phyloP scores from a whole-genome alignment of 176 grass and related monocot species.

The Lolium multiflorum region DNA sequence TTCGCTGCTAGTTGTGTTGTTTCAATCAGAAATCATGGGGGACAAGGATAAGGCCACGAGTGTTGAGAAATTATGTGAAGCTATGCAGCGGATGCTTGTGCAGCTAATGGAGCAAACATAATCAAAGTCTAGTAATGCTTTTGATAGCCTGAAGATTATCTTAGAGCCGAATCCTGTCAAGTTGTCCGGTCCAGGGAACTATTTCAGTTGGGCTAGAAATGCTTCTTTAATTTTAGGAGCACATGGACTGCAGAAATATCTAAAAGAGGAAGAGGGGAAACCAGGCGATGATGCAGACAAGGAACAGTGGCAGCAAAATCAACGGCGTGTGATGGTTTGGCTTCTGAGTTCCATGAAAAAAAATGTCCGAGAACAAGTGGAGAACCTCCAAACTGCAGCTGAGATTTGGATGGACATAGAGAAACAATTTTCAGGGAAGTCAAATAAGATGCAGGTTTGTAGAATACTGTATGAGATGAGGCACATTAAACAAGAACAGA shows the following conservation, averaged over 20 bases:
- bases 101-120: too few species aligned
- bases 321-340: not conserved
- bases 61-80: too few species aligned
- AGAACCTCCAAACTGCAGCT: not conserved
- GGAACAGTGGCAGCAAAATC: not conserved
- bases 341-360: not conserved
- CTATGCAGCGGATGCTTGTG: too few species aligned
- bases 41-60: too few species aligned
- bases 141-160: too few species aligned
- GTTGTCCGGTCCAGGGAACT: not conserved
- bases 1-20: too few species aligned
- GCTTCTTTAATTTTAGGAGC: not conserved
- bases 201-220: not conserved
- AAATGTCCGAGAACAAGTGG: not conserved
- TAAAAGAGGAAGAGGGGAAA: not conserved
- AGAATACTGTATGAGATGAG: not conserved
- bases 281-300: not conserved
- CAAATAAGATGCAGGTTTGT: too few species aligned
- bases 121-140: too few species aligned
- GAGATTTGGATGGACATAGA: not conserved
- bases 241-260: not conserved
- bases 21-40: too few species aligned
- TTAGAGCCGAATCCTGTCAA: not conserved
- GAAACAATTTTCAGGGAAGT: too few species aligned
- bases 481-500: not conserved